Evolutionary conservation across 495 filamentous ascomycete species (phyloP), one percentile per base, ranked within the genome.

Genomic region (Aspergillus indologenus): DNA sequence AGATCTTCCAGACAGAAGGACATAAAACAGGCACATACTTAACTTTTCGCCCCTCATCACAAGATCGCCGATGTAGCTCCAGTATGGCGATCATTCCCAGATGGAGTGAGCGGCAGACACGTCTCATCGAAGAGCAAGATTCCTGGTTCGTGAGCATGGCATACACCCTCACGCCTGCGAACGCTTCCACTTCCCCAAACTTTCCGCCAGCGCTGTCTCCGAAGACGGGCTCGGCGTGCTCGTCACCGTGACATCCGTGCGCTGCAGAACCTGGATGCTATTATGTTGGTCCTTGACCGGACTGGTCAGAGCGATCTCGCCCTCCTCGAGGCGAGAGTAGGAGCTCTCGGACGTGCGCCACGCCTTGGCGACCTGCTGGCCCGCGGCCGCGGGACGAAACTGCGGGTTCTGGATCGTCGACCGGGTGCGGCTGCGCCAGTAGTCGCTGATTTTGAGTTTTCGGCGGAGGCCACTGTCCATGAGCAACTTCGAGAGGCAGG

Each of bases 401-500:
- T 40, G 34, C 12, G 12, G 12, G 34, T 40, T 40, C 34, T 40
- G 34, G 34, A 40, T 15, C 5, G 34, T 6, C 12, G 34, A 40
- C 34, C 12, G 34, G 2, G 34, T 40, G 12, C 34, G 34, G 34
- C 34, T 40, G 34, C 34, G 34, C 5, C 34, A 40, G 12, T 40
- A 40, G 34, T 40, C 34, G 34, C 34, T 23, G 46, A 49, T 23
- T 20, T 20, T 2, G 4, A 49, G 12, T 20, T 23, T 21, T 3
- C 21, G 46, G 20, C 19, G 54, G 3, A 67, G 54, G 9, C 61
- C 63, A 1, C 61, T 57, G n/a, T 65, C 63, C 46, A 60, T 65
- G 31, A 65, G 42, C 8, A 68, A 46, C 49, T 64, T 63, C 1
- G 66, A 63, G 2, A 68, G 53, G 31, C 63, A 68, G 49, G 66